Conservation (phyloP, 1,284 basidiomycete species). For the Chalciporus sp. region DNA sequence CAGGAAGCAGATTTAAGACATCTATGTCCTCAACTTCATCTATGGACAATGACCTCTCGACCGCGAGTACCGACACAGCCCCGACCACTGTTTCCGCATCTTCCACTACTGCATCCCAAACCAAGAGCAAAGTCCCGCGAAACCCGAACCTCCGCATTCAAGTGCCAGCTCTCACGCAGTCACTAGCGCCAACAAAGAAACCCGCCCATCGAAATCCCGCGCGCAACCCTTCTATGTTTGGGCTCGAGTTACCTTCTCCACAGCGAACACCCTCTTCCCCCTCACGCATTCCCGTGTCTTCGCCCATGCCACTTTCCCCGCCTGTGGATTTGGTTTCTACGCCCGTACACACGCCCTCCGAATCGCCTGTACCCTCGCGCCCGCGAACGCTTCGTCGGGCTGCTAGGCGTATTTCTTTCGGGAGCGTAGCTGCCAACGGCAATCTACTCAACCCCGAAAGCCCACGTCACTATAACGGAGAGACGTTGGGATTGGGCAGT, state of each 20-base stretch:
- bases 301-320: conserved; percentile 30
- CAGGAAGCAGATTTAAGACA: conserved; percentile 22
- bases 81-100: conserved; percentile 32
- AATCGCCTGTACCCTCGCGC: conserved; percentile 15
- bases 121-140: conserved; percentile 25
- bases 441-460: conserved; percentile 9
- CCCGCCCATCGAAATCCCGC: conserved; percentile 33
- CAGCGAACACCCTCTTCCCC: conserved; percentile 35
- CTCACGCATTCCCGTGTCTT: conserved; percentile 36
- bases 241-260: conserved; percentile 33
- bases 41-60: conserved; percentile 38
- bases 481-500: conserved; percentile 26
- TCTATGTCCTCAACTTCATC: conserved; percentile 34
- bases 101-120: conserved; percentile 18
- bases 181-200: conserved; percentile 23
- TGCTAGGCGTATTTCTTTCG: conserved; percentile 38
- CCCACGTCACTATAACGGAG: conserved; percentile 15
- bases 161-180: conserved; percentile 20
- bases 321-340: conserved; percentile 9
- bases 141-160: conserved; percentile 15
- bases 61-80: conserved; percentile 36
- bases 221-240: conserved; percentile 38
- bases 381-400: conserved; percentile 37
- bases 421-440: conserved; percentile 14
- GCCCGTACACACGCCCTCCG: neutral